These are phyloP conservation scores for Aspergillus incahuasiensis DNA, from an alignment of 495 filamentous ascomycete genomes.

Conservation along the genomic window DNA sequence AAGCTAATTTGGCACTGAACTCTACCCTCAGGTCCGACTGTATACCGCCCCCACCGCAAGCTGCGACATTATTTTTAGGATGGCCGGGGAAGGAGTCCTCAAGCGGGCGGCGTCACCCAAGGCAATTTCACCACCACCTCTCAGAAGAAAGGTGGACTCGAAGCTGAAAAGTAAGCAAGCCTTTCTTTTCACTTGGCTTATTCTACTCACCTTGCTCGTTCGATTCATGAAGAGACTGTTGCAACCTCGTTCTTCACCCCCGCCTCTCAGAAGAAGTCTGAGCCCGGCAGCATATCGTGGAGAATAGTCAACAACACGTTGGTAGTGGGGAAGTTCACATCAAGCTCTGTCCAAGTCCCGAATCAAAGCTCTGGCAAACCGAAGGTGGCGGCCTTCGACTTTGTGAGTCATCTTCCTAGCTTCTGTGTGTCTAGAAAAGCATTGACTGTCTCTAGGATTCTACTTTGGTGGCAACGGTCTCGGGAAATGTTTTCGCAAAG, in stretches of 20 bases:
- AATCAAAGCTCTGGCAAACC: constrained; percentile 24
- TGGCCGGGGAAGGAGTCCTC: constrained; percentile 27
- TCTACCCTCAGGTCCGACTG: too few relatives aligned
- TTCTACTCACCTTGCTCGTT: not conserved
- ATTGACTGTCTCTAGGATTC: constrained; percentile 58
- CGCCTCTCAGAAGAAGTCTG: constrained; percentile 75
- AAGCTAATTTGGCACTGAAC: not conserved
- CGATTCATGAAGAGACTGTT: constrained; percentile 47
- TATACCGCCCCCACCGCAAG: too few relatives aligned
- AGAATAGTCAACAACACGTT: constrained; percentile 61
- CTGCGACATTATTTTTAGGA: constrained; percentile 1
- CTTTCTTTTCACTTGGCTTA: not conserved
- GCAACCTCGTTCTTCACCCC: constrained; percentile 89
- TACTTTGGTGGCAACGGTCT: constrained; percentile 74
- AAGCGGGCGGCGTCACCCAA: constrained; percentile 37
- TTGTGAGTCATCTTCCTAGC: constrained; percentile 50
- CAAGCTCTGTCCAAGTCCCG: constrained; percentile 26
- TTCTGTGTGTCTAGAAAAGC: not conserved
- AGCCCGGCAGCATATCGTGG: constrained; percentile 62
- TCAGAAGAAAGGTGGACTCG: constrained; percentile 59
- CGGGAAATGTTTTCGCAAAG: constrained; percentile 72
- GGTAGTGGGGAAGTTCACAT: constrained; percentile 67
- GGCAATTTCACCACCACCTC: constrained; percentile 42
- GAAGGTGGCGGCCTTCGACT: constrained; percentile 87
- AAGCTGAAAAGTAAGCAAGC: constrained; percentile 64